phyloP scores from a whole-genome alignment of 2,329 filamentous ascomycete genomes.

The Calonectria multiphialidica region DNA sequence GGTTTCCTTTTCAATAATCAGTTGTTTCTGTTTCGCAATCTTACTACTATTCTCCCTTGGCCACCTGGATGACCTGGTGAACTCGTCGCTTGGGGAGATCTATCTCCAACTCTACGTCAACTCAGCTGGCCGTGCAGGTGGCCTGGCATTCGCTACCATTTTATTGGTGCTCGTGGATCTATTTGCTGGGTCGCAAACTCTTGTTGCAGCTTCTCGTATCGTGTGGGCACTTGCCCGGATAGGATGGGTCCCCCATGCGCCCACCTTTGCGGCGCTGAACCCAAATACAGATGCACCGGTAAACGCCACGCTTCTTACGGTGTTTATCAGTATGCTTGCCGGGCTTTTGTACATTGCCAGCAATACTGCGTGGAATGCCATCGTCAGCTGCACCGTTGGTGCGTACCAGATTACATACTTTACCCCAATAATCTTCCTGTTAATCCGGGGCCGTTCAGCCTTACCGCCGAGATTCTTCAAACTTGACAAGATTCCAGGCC shows the following conservation, averaged over 20 bases:
- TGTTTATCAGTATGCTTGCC: background rate
- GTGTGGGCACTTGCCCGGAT: background rate
- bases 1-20: background rate
- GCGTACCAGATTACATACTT: background rate
- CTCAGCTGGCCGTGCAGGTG: background rate
- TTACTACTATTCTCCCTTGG: background rate
- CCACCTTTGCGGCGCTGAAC: background rate
- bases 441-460: background rate
- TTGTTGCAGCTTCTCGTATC: background rate
- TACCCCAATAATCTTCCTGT: background rate
- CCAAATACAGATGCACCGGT: background rate
- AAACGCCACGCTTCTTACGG: background rate
- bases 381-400: background rate
- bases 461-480: background rate
- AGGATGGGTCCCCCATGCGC: background rate
- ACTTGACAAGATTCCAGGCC: background rate
- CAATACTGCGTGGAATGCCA: background rate
- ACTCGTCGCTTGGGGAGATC: background rate
- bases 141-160: background rate
- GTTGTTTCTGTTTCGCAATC: background rate
- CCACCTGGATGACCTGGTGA: background rate
- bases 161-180: background rate
- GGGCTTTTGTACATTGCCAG: background rate
- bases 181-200: background rate
- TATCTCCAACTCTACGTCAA: slow-evolving; percentile 8